Evolutionary conservation across 2,329 filamentous ascomycete genomes (phyloP).

Genomic region (Hymenoscyphus fructigenus): DNA sequence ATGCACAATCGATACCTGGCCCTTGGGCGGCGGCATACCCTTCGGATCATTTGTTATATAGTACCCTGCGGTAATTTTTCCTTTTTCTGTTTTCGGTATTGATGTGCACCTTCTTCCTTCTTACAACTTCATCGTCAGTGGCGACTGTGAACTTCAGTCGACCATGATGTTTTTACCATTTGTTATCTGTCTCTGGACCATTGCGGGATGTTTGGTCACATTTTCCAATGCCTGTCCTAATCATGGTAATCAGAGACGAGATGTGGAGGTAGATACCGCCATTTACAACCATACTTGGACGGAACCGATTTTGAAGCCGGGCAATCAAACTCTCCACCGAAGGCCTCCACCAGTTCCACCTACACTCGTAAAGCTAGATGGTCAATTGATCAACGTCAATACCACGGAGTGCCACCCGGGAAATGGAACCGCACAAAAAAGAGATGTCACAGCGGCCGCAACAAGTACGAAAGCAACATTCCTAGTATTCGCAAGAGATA

Average conservation of each 20-base stretch:
- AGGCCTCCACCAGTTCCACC: neutral
- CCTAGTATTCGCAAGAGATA: slow-evolving; percentile 54
- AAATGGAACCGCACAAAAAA: neutral
- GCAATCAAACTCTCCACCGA: slow-evolving; percentile 11
- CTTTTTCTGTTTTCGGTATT: neutral
- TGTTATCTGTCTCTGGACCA: neutral
- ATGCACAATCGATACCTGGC: slow-evolving; percentile 2
- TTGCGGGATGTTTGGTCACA: neutral
- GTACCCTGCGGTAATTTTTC: neutral
- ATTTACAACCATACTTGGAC: neutral
- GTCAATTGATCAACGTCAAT: slow-evolving; percentile 1
- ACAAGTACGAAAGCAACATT: slow-evolving; percentile 44
- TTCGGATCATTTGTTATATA: slow-evolving; percentile 4
- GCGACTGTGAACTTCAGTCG: neutral
- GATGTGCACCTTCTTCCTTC: neutral
- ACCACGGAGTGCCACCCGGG: slow-evolving; percentile 8
- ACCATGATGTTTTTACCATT: neutral
- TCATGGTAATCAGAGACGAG: neutral
- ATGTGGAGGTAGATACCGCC: neutral
- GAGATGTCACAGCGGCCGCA: slow-evolving; percentile 4
- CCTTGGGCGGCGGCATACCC: neutral
- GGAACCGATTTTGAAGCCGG: neutral
- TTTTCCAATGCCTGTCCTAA: neutral
- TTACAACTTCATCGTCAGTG: neutral
- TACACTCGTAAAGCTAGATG: slow-evolving; percentile 3